phyloP scores from a whole-genome alignment of 1,284 basidiomycete species.

The Ceratobasidium sp. region DNA sequence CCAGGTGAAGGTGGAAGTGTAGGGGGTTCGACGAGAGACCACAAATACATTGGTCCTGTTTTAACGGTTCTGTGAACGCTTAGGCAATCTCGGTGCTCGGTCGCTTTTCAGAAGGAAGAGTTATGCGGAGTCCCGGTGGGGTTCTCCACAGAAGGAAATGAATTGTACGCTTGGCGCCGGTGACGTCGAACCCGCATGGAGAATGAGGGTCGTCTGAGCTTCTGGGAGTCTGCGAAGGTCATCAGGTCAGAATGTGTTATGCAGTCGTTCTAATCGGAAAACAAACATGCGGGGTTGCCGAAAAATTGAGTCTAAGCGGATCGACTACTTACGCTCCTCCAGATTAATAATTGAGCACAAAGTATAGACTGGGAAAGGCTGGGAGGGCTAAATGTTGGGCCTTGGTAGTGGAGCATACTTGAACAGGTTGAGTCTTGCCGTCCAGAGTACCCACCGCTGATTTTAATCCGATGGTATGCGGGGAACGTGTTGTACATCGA shows the following conservation, averaged over 20 bases:
- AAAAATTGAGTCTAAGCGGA: too few relatives aligned
- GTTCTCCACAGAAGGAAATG: not conserved
- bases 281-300: not conserved
- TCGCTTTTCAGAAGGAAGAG: not conserved
- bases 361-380: too few relatives aligned
- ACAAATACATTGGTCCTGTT: not conserved
- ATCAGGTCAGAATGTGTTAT: not conserved
- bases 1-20: not conserved
- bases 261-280: conserved; percentile 20
- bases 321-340: too few relatives aligned
- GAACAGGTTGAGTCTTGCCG: too few relatives aligned
- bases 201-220: not conserved
- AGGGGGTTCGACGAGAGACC: not conserved
- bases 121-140: conserved; percentile 8
- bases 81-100: not conserved
- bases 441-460: too few relatives aligned
- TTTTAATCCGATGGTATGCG: too few relatives aligned
- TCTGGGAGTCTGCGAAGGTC: not conserved
- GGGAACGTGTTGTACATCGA: too few relatives aligned
- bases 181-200: conserved; percentile 13
- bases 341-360: too few relatives aligned
- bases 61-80: not conserved
- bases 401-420: too few relatives aligned
- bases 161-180: not conserved
- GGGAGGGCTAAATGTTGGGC: too few relatives aligned